phyloP scores from a whole-genome alignment of 1,284 basidiomycete species.

The Inonotus obliquus region DNA sequence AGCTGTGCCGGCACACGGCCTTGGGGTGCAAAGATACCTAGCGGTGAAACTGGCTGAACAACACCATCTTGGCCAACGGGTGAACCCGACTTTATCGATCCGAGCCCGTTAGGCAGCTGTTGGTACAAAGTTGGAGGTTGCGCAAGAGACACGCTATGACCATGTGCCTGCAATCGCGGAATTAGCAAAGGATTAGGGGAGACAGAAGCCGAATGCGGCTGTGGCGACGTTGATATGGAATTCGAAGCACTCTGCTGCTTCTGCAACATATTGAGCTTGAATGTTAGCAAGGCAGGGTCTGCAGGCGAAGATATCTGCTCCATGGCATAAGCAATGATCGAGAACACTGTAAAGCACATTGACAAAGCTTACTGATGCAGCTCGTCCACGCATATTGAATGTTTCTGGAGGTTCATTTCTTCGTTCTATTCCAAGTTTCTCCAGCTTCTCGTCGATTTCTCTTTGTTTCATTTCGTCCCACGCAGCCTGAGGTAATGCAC shows the following conservation, averaged over 20 bases:
- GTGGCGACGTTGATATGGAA: slow-evolving; percentile 60
- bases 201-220: slow-evolving; percentile 47
- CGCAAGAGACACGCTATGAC: slow-evolving; percentile 66
- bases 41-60: background rate
- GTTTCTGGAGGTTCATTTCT: slow-evolving; percentile 51
- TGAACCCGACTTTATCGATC: slow-evolving; percentile 36
- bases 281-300: slow-evolving; percentile 70
- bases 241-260: slow-evolving; percentile 59
- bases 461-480: slow-evolving; percentile 69
- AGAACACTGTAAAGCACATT: background rate
- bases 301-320: slow-evolving; percentile 80
- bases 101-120: slow-evolving; percentile 37
- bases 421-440: slow-evolving; percentile 70
- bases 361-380: slow-evolving; percentile 62
- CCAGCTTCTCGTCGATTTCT: slow-evolving; percentile 73
- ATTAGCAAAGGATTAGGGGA: slow-evolving; percentile 45
- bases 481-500: slow-evolving; percentile 40
- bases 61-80: slow-evolving; percentile 19
- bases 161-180: slow-evolving; percentile 51
- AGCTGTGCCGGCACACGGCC: slow-evolving; percentile 51
- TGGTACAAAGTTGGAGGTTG: slow-evolving; percentile 39
- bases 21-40: slow-evolving; percentile 52
- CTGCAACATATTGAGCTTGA: slow-evolving; percentile 78
- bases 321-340: background rate
- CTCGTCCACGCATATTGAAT: slow-evolving; percentile 68